phyloP scores from a whole-genome alignment of 2,329 filamentous ascomycete species.

The Colletotrichum trifolii region DNA sequence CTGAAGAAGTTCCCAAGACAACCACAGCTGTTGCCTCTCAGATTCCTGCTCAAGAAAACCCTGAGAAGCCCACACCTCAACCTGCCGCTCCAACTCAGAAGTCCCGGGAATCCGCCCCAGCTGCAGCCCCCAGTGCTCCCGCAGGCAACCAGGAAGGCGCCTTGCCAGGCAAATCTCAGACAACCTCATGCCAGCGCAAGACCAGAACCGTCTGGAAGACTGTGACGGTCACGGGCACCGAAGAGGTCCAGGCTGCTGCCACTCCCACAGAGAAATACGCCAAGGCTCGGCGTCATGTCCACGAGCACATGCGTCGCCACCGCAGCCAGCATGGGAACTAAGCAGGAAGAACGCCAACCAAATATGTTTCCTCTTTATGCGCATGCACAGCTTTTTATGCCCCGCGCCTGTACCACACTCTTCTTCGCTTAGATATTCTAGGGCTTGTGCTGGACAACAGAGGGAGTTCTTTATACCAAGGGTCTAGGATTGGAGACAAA shows the following conservation, averaged over 20 bases:
- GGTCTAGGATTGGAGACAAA: slow-evolving; percentile 16
- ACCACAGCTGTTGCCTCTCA: slow-evolving; percentile 13
- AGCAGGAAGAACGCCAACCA: slow-evolving; percentile 37
- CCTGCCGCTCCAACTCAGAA: slow-evolving; percentile 5
- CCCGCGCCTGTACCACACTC: slow-evolving; percentile 29
- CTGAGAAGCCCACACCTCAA: slow-evolving; percentile 10
- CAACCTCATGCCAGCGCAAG: slow-evolving; percentile 43
- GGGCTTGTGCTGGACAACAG: slow-evolving; percentile 18
- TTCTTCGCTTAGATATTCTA: slow-evolving; percentile 36
- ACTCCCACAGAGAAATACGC: slow-evolving; percentile 29
- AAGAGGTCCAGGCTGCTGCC: slow-evolving; percentile 48
- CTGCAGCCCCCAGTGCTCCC: slow-evolving; percentile 31
- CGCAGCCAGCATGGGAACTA: slow-evolving; percentile 41
- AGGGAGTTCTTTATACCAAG: slow-evolving; percentile 30
- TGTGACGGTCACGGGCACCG: slow-evolving; percentile 59
- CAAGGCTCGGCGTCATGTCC: slow-evolving; percentile 50
- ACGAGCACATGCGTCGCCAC: slow-evolving; percentile 50
- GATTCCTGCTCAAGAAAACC: slow-evolving; percentile 25
- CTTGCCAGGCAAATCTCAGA: slow-evolving; percentile 19
- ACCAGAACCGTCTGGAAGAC: slow-evolving; percentile 57
- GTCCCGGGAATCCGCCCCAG: slow-evolving; percentile 12
- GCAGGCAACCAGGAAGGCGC: slow-evolving; percentile 36
- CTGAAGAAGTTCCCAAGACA: not conserved
- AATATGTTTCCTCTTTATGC: not conserved
- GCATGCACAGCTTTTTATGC: not conserved